These are phyloP conservation scores for Pistacia atlantica DNA, from an alignment of 345 rosid genomes.

Conservation along the genomic window DNA sequence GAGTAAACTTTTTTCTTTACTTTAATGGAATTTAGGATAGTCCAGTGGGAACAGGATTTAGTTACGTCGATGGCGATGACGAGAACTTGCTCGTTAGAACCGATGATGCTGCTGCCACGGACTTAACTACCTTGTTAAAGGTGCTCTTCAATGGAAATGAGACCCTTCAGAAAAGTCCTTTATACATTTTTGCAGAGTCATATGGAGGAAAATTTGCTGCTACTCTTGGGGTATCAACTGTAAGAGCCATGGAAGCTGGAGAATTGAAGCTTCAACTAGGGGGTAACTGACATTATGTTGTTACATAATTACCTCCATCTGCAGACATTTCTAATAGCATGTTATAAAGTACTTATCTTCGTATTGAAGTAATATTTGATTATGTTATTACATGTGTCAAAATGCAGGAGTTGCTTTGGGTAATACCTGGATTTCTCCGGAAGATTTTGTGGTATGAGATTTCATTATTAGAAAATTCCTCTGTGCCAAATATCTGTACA, in stretches of 20 bases:
- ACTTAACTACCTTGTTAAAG: slow-evolving; percentile 41
- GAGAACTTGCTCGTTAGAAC: slow-evolving; percentile 30
- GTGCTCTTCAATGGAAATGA: slow-evolving; percentile 35
- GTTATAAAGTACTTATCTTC: not conserved
- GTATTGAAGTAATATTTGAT: not conserved
- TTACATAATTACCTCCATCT: not conserved
- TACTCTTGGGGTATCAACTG: slow-evolving; percentile 40
- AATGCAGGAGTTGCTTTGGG: slow-evolving; percentile 50
- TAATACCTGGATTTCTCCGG: slow-evolving; percentile 52
- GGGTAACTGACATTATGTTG: slow-evolving; percentile 32
- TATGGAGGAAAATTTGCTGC: slow-evolving; percentile 56
- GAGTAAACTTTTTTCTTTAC: not conserved
- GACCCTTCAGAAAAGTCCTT: slow-evolving; percentile 39
- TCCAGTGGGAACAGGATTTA: slow-evolving; percentile 52
- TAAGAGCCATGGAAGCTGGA: slow-evolving; percentile 41
- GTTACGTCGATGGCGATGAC: slow-evolving; percentile 37
- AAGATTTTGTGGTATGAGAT: slow-evolving; percentile 41
- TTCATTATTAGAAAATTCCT: not conserved
- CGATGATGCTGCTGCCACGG: slow-evolving; percentile 52
- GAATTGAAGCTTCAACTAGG: slow-evolving; percentile 43
- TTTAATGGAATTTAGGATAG: slow-evolving; percentile 32
- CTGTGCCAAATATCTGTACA: not conserved
- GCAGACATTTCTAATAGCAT: not conserved
- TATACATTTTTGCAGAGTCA: slow-evolving; percentile 46
- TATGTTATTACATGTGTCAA: not conserved